Evolutionary conservation across 1,139 yeast genomes (phyloP), one percentile per base, ranked within the genome.

Genomic region (Fermentozyma sake): DNA sequence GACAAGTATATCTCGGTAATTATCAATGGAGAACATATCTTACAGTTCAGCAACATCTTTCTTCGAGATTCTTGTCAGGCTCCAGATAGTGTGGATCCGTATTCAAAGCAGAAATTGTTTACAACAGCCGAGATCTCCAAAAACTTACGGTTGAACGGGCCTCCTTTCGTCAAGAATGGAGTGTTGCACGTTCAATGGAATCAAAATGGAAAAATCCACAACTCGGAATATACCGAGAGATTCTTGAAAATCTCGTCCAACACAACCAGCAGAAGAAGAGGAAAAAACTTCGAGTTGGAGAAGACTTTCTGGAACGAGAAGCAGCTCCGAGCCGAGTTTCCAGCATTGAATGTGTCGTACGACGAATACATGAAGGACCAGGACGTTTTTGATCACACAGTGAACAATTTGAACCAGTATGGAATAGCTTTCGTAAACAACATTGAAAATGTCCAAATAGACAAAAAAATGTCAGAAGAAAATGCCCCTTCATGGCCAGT

Each of bases 21-120:
- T 4, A 32, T 56, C 19, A 40, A 44, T 28, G 41, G 49, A 12
- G 47, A 44, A 6, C 34, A 42, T 7, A 46, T 53, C 1, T 64
- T 70, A 12, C 57, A 64, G 18, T 79, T 68, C 50, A 66, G 67
- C 34, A 74, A 70, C 33, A 52, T 74, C 3, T 80, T 82, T 43
- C 58, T 83, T 20, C 61, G 93, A 37, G 94, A 83, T 44, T 65
- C 86, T 0, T 77, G 85, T 27, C 50, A 54, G 4, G 58, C 75
- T 3, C 44, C 58, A 0, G 51, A 45, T 9, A 72, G 83, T 1
- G 67, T 79, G 4, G 84, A 82, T 40, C 59, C 63, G 3, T 50
- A 55, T 16, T 69, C 86, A 0, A 67, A 69, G 18, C 93, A 82
- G 46, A 82, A 79, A 47, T 50, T 68, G 16, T 79, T 82, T 51